Evolutionary conservation across 495 filamentous ascomycete species (phyloP).

Genomic region (Penicillium soppii): DNA sequence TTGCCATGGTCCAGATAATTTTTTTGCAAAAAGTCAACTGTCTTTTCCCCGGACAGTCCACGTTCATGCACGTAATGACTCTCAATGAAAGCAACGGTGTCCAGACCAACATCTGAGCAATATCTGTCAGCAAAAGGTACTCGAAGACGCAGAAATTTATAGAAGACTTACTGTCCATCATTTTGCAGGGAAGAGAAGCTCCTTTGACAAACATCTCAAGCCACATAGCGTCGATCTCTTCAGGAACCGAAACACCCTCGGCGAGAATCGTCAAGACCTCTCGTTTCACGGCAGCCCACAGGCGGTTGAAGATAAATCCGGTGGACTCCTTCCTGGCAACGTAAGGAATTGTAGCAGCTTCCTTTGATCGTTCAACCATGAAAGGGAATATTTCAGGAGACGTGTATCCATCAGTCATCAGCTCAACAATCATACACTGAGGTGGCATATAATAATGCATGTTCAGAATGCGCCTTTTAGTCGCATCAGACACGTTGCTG

Average conservation of each 20-base stretch:
- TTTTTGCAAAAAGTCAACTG: conserved; percentile 38
- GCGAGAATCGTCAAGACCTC: conserved; percentile 46
- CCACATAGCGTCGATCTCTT: conserved; percentile 46
- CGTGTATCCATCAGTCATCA: conserved; percentile 53
- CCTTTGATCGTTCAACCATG: conserved; percentile 36
- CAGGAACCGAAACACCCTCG: conserved; percentile 44
- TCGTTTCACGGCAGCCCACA: conserved; percentile 56
- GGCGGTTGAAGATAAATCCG: conserved; percentile 52
- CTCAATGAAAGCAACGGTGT: conserved; percentile 50
- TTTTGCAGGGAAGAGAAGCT: conserved; percentile 22
- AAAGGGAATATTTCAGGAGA: conserved; percentile 40
- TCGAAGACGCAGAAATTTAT: neutral
- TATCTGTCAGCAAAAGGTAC: neutral
- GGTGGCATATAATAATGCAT: conserved; percentile 53
- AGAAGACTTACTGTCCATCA: conserved; percentile 30
- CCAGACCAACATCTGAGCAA: conserved; percentile 44
- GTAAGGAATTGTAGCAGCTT: conserved; percentile 38
- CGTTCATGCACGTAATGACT: conserved; percentile 46
- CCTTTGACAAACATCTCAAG: conserved; percentile 37
- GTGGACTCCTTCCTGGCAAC: conserved; percentile 44
- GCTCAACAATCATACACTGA: conserved; percentile 40
- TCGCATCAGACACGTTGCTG: conserved; percentile 32
- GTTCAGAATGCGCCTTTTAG: conserved; percentile 40
- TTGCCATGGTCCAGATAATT: conserved; percentile 43
- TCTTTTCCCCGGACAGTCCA: conserved; percentile 30